Evolutionary conservation across 2,329 filamentous ascomycete species (phyloP).

Genomic region (Alternaria infectoria): DNA sequence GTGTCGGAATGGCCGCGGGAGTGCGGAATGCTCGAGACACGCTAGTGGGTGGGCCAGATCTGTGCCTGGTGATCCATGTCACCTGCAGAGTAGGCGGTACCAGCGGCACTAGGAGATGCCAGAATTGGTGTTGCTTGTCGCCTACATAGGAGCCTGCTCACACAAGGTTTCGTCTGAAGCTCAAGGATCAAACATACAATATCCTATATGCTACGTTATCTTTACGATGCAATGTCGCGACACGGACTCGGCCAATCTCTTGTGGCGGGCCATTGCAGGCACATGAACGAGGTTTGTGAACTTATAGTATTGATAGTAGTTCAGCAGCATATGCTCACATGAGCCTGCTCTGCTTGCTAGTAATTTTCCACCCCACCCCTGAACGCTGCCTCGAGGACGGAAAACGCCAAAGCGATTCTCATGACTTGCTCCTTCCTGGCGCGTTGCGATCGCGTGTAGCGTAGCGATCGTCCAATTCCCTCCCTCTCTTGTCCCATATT

Average conservation of each 20-base stretch:
- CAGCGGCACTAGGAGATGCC: background rate
- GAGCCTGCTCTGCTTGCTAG: slow-evolving; percentile 16
- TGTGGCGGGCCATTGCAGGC: background rate
- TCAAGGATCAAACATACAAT: background rate
- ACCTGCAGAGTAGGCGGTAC: slow-evolving; percentile 1
- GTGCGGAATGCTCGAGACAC: slow-evolving; percentile 11
- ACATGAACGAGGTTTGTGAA: background rate
- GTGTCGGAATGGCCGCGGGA: slow-evolving; percentile 13
- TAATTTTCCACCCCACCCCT: slow-evolving; percentile 2
- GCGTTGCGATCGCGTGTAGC: slow-evolving; percentile 12
- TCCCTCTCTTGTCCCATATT: slow-evolving; percentile 1
- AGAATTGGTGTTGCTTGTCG: background rate
- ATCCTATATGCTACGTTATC: background rate
- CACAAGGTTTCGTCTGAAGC: no score
- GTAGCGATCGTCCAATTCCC: slow-evolving; percentile 1
- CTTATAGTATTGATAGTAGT: slow-evolving; percentile 8
- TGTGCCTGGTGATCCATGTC: slow-evolving; percentile 16
- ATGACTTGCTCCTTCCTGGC: slow-evolving; percentile 16
- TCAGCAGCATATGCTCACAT: slow-evolving; percentile 5
- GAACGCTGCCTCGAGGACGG: slow-evolving; percentile 13
- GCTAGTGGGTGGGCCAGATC: slow-evolving; percentile 10
- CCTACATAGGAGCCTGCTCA: background rate
- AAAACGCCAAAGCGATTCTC: slow-evolving; percentile 22
- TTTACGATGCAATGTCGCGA: background rate
- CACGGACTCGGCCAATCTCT: background rate